Evolutionary conservation across 2,329 filamentous ascomycete species (phyloP), one percentile per base, ranked within the genome.

Genomic region (Setomelanomma holmii): DNA sequence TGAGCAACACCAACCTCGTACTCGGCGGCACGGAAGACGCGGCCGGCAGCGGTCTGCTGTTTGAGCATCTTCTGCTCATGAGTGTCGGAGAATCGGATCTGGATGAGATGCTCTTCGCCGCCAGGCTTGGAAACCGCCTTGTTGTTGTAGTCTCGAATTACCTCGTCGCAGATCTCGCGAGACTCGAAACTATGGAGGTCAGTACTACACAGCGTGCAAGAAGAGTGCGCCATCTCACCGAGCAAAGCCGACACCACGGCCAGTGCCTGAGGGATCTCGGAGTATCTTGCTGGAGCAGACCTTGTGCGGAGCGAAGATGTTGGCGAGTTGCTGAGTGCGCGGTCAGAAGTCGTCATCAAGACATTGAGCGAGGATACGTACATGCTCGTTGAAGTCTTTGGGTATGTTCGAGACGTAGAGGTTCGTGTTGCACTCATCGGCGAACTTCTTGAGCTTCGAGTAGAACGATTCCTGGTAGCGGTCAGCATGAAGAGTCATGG

Each of bases 401-500:
- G 95, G 95, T 39, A 99, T 84, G 76, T 98, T 99, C 22, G 96
- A 99, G 58, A 98, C 93, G 76, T 99, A 99, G 58, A 99, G 85
- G 73, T 99, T 99, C 60, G 95, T 98, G 40, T 96, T 98, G 36
- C 77, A 71, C 45, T 89, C 90, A 69, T 99, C 93, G 49, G 93
- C 89, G 69, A 98, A 90, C 40, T 95, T 93, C 83, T 99, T 98
- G 67, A 99, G 89, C 65, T 96, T 92, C 63, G 93, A 93, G 76
- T 99, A 99, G 79, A 98, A 97, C 17, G 93, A 98, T 80, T 98
- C 95, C 53, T 56, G n/a, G 44, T 64, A 58, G 30, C 8, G 3
- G 36, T 73, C 14, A 72, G 58, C 14, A 40, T 21, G 19, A 16
- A 8, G 14, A n/a, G n/a, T 11, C 20, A 27, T 24, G 23, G 20